These are phyloP conservation scores for Arachnomyces sp. DNA, from an alignment of 2,329 filamentous ascomycete genomes.

Conservation along the genomic window DNA sequence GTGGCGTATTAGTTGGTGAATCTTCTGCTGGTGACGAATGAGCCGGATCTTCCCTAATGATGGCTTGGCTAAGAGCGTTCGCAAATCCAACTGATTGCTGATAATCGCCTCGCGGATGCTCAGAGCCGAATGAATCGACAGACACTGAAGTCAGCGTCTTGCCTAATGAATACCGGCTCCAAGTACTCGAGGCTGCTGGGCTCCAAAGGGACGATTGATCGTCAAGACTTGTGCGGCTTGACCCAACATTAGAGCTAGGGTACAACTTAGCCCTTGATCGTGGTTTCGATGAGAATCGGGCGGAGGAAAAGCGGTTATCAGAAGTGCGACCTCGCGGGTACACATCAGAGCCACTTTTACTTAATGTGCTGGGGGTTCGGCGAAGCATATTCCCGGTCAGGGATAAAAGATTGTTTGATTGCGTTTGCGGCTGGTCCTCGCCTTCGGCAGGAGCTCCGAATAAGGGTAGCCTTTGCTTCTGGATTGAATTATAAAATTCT, in stretches of 20 bases:
- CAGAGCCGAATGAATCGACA: constrained; percentile 78
- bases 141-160: constrained; percentile 89
- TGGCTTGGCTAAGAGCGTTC: constrained; percentile 91
- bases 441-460: constrained; percentile 58
- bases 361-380: constrained; percentile 81
- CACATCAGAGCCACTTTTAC: constrained; percentile 80
- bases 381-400: constrained; percentile 62
- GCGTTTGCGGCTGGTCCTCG: constrained; percentile 28
- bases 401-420: constrained; percentile 60
- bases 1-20: constrained; percentile 51
- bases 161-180: constrained; percentile 88
- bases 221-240: constrained; percentile 88
- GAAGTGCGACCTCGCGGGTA: constrained; percentile 63
- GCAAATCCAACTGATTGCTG: constrained; percentile 97
- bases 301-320: constrained; percentile 56
- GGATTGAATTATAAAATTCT: constrained; percentile 84
- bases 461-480: constrained; percentile 75
- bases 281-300: constrained; percentile 77
- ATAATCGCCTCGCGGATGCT: constrained; percentile 69
- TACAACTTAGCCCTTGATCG: constrained; percentile 72
- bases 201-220: constrained; percentile 88
- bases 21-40: constrained; percentile 51
- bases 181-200: constrained; percentile 82
- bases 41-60: constrained; percentile 77
- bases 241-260: constrained; percentile 72